These are phyloP conservation scores for Juncus effusus DNA, from an alignment of 176 grass and related monocot genomes.

Conservation along the genomic window DNA sequence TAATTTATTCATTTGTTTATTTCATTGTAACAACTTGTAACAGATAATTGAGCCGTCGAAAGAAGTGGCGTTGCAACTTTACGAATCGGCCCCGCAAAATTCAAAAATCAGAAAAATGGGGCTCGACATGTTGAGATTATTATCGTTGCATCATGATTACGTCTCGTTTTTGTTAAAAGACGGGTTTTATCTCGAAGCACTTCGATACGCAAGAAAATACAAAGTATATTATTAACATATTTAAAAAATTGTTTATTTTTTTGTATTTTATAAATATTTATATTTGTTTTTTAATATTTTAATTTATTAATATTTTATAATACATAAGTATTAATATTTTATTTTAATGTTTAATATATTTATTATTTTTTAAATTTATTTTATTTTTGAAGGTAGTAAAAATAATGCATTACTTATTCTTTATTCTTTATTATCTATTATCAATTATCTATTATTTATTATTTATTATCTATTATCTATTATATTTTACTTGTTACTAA, in stretches of 20 bases:
- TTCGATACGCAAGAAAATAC: constrained; percentile 81
- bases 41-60: constrained; percentile 94
- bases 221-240: constrained; percentile 40
- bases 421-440: too few relatives aligned
- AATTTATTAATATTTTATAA: neutral
- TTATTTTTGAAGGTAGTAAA: too few relatives aligned
- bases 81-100: constrained; percentile 59
- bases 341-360: neutral
- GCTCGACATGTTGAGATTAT: constrained; percentile 77
- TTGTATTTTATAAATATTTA: neutral
- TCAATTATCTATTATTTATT: too few relatives aligned
- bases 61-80: constrained; percentile 82
- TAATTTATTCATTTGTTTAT: neutral
- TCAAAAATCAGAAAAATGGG: constrained; percentile 57
- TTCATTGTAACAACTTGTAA: neutral
- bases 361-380: neutral
- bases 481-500: neutral
- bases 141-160: constrained; percentile 77
- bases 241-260: neutral
- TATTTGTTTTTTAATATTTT: neutral
- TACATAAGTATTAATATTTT: neutral
- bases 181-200: constrained; percentile 76
- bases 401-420: too few relatives aligned
- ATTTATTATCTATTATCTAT: too few relatives aligned
- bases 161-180: constrained; percentile 65